A percentile compares a stretch with the other conserved stretches of the same genome.
Conservation (phyloP, 768 basidiomycete species). For the Boletus sensibilis region DNA sequence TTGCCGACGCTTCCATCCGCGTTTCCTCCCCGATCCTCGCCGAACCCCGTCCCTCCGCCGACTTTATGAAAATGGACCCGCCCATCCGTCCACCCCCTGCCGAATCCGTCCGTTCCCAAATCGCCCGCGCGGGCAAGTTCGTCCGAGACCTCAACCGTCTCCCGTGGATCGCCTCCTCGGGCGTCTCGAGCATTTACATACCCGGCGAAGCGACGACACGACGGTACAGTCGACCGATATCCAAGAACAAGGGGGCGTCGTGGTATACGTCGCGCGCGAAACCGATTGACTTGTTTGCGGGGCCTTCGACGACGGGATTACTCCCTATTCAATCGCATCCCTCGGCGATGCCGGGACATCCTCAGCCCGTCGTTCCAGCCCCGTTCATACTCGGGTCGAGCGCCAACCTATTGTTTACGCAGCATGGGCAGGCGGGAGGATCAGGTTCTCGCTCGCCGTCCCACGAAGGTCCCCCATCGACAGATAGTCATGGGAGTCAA, state of each 20-base stretch:
- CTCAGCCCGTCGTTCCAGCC: slow-evolving; percentile 13
- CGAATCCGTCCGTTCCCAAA: slow-evolving; percentile 35
- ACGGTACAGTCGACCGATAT: slow-evolving; percentile 29
- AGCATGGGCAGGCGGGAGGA: slow-evolving; percentile 8
- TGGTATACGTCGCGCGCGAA: slow-evolving; percentile 32
- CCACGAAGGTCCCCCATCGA: slow-evolving; percentile 29
- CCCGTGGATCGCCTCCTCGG: slow-evolving; percentile 48
- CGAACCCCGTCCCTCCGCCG: slow-evolving; percentile 42
- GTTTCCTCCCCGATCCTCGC: slow-evolving; percentile 39
- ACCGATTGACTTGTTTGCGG: slow-evolving; percentile 31
- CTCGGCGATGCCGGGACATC: background rate
- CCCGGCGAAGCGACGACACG: slow-evolving; percentile 36
- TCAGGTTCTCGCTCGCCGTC: slow-evolving; percentile 30
- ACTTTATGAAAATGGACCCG: slow-evolving; percentile 50
- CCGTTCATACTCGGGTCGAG: slow-evolving; percentile 34
- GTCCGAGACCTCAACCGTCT: slow-evolving; percentile 39
- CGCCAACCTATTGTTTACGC: slow-evolving; percentile 30
- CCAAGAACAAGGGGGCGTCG: slow-evolving; percentile 26
- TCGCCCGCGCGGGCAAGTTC: slow-evolving; percentile 38
- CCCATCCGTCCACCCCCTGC: slow-evolving; percentile 40
- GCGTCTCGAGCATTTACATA: slow-evolving; percentile 48
- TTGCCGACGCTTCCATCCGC: slow-evolving; percentile 23
- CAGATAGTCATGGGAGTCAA: slow-evolving; percentile 34
- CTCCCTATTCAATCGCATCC: slow-evolving; percentile 17
- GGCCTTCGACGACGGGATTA: slow-evolving; percentile 33